Percentiles rank a stretch among this genome's conserved stretches.
These are phyloP conservation scores for Bruguiera sexangula DNA, from an alignment of 345 rosid species.

Conservation along the genomic window DNA sequence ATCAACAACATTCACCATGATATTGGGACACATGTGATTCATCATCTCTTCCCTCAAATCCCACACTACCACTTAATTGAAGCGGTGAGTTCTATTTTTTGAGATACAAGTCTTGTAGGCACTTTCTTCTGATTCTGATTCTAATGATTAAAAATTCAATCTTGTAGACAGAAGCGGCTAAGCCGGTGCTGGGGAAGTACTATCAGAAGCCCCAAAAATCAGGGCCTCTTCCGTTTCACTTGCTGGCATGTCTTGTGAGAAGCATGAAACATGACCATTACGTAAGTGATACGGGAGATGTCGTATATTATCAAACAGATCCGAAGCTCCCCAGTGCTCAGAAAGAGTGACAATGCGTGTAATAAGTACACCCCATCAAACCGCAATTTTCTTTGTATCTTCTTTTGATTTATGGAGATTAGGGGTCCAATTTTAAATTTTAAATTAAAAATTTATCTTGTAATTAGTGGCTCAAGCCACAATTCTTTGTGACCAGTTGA, in stretches of 20 bases:
- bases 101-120: neutral
- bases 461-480: neutral
- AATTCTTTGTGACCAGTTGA: slow-evolving; percentile 1
- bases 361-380: neutral
- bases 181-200: slow-evolving; percentile 71
- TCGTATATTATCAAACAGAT: slow-evolving; percentile 71
- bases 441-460: no score
- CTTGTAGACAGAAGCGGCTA: slow-evolving; percentile 66
- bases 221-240: slow-evolving; percentile 63
- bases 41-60: slow-evolving; percentile 94
- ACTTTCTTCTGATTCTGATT: neutral
- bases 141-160: neutral
- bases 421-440: no score
- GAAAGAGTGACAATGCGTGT: slow-evolving; percentile 7
- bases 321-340: slow-evolving; percentile 15
- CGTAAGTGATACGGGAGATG: slow-evolving; percentile 70
- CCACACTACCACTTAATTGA: slow-evolving; percentile 82
- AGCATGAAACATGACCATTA: slow-evolving; percentile 69
- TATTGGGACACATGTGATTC: slow-evolving; percentile 89
- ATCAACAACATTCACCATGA: slow-evolving; percentile 84
- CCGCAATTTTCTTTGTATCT: neutral
- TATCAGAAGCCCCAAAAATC: slow-evolving; percentile 75
- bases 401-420: no score
- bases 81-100: slow-evolving; percentile 47
- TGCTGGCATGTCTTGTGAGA: slow-evolving; percentile 46